These are phyloP conservation scores for Coemansia sp. DNA, from an alignment of 371 early-diverging fungal species.

Conservation along the genomic window DNA sequence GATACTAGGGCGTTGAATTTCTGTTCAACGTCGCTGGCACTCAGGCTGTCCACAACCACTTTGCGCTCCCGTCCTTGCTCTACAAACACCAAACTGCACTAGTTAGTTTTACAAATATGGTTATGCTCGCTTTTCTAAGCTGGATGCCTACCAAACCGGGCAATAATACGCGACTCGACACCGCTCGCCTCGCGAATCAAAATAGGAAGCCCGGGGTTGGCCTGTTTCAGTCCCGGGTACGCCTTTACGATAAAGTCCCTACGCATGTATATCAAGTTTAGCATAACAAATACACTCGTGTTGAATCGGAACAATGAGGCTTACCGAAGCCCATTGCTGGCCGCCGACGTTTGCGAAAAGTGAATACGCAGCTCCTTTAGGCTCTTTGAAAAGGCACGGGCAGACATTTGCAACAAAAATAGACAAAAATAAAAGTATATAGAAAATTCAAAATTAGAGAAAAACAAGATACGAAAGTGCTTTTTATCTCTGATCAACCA, in stretches of 20 bases:
- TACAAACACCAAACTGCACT: slow-evolving; percentile 42
- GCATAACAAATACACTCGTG: background rate
- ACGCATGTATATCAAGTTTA: slow-evolving; percentile 3
- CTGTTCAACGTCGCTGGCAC: slow-evolving; percentile 71
- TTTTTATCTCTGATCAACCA: background rate
- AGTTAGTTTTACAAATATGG: background rate
- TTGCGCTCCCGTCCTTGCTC: slow-evolving; percentile 85
- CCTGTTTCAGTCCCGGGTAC: slow-evolving; percentile 76
- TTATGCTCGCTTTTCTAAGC: background rate
- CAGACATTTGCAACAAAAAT: slow-evolving; percentile 18
- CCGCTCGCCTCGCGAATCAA: slow-evolving; percentile 87
- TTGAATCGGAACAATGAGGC: background rate
- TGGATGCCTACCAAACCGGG: slow-evolving; percentile 75
- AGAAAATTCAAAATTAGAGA: background rate
- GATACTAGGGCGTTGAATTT: slow-evolving; percentile 62
- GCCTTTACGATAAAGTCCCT: slow-evolving; percentile 83
- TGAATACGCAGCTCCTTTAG: slow-evolving; percentile 90
- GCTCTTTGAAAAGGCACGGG: slow-evolving; percentile 55
- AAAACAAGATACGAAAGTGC: too few species aligned
- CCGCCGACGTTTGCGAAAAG: slow-evolving; percentile 81
- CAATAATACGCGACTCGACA: slow-evolving; percentile 85
- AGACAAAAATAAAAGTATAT: background rate
- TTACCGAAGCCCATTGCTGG: slow-evolving; percentile 84
- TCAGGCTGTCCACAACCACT: slow-evolving; percentile 70
- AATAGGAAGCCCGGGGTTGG: slow-evolving; percentile 87